A percentile compares a stretch with the other conserved stretches of the same genome.
Evolutionary conservation across 768 basidiomycete genomes (phyloP).

Genomic region (Mycena vitilis): DNA sequence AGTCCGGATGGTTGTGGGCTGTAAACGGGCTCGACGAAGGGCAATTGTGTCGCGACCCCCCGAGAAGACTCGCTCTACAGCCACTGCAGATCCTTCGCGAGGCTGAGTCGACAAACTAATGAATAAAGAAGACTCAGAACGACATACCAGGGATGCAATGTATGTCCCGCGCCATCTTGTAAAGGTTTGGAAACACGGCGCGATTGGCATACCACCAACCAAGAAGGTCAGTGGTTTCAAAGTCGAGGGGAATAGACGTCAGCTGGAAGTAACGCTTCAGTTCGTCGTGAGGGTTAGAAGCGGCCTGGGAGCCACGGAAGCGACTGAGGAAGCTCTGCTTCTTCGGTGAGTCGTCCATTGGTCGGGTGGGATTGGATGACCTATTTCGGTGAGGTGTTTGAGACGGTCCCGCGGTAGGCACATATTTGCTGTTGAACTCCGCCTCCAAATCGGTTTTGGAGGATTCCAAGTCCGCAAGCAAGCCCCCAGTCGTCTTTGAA

Average conservation of each 20-base stretch:
- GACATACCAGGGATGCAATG: constrained; percentile 17
- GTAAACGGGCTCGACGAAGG: constrained; percentile 18
- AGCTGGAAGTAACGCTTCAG: constrained; percentile 17
- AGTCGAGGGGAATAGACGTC: constrained; percentile 7
- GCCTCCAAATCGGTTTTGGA: no score
- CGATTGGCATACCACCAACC: constrained; percentile 23
- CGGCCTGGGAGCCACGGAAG: not conserved
- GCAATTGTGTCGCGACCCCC: constrained; percentile 20
- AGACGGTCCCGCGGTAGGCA: no score
- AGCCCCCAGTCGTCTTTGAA: no score
- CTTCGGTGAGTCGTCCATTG: not conserved
- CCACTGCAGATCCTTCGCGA: constrained; percentile 12
- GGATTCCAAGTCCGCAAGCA: no score
- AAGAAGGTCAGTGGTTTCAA: constrained; percentile 12
- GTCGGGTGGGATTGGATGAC: not conserved
- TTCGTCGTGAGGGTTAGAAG: constrained; percentile 9
- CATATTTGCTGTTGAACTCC: no score
- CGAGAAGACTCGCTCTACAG: constrained; percentile 15
- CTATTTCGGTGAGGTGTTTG: no score
- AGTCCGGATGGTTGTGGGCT: constrained; percentile 11
- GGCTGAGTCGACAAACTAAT: not conserved
- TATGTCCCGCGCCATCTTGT: constrained; percentile 16
- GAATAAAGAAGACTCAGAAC: not conserved
- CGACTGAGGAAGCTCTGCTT: no score
- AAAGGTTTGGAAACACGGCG: constrained; percentile 9